Conservation (phyloP, 768 basidiomycete genomes). For the Hydnum rufescens region DNA sequence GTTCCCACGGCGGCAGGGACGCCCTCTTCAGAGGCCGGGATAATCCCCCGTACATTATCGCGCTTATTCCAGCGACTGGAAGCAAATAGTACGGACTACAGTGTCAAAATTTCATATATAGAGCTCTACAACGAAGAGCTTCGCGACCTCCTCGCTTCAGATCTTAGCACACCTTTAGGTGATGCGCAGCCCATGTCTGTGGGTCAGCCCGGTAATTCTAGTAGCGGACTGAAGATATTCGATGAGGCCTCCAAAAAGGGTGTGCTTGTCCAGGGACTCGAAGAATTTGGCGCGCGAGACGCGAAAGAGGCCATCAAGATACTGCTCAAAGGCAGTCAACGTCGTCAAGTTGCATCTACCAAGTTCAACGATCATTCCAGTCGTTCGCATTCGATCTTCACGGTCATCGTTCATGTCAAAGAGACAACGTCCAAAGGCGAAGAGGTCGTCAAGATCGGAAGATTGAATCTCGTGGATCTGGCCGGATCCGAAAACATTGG, state of each 20-base stretch:
- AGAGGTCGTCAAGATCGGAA: conserved; percentile 81
- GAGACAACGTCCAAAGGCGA: conserved; percentile 56
- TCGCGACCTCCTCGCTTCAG: conserved; percentile 70
- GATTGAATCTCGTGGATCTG: conserved; percentile 90
- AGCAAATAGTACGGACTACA: conserved; percentile 54
- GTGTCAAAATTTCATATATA: conserved; percentile 83
- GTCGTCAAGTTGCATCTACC: conserved; percentile 84
- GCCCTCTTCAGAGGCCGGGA: conserved; percentile 76
- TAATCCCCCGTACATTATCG: conserved; percentile 87
- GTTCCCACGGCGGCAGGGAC: conserved; percentile 65
- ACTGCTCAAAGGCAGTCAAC: conserved; percentile 72
- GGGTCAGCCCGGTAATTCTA: conserved; percentile 29
- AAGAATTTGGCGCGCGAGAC: conserved; percentile 71
- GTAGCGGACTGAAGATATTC: conserved; percentile 66
- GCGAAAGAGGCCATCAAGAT: conserved; percentile 66
- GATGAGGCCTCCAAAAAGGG: conserved; percentile 79
- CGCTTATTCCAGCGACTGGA: conserved; percentile 82
- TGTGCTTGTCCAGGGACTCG: conserved; percentile 85
- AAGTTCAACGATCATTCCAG: conserved; percentile 95
- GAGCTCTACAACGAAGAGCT: conserved; percentile 98
- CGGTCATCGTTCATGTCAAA: conserved; percentile 85
- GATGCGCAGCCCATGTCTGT: conserved; percentile 65
- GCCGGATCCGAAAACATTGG: conserved; percentile 98
- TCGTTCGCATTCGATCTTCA: conserved; percentile 94
- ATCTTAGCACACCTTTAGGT: conserved; percentile 49